Evolutionary conservation across 805 yeast species (phyloP).

Genomic region (Groenewaldozyma salmanticensis): DNA sequence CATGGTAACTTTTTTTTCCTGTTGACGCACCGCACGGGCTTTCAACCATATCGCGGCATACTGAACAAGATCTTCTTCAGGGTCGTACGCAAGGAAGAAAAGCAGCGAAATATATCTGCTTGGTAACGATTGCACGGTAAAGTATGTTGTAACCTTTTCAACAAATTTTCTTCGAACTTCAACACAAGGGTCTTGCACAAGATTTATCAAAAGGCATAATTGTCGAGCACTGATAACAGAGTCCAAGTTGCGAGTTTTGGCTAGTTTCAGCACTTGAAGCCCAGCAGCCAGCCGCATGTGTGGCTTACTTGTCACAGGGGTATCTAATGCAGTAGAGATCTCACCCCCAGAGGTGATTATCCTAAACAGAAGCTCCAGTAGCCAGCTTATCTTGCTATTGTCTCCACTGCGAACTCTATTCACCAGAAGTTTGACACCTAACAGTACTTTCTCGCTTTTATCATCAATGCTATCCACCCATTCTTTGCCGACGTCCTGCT

Average conservation of each 20-base stretch:
- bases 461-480: constrained; percentile 46
- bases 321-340: constrained; percentile 41
- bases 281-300: constrained; percentile 64
- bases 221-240: constrained; percentile 42
- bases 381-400: not conserved
- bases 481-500: not conserved
- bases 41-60: constrained; percentile 62
- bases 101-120: constrained; percentile 57
- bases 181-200: constrained; percentile 58
- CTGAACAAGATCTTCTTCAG: constrained; percentile 39
- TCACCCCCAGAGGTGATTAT: constrained; percentile 52
- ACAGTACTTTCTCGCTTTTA: constrained; percentile 39
- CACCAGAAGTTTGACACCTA: constrained; percentile 56
- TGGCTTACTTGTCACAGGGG: constrained; percentile 54
- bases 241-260: constrained; percentile 44
- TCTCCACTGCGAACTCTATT: constrained; percentile 44
- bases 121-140: constrained; percentile 46
- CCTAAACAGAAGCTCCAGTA: not conserved
- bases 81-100: constrained; percentile 72
- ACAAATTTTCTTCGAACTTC: constrained; percentile 47
- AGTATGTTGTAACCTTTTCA: constrained; percentile 38
- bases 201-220: constrained; percentile 42
- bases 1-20: constrained; percentile 23
- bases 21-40: constrained; percentile 36
- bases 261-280: constrained; percentile 49